A percentile compares a stretch with the other conserved stretches of the same genome.
Evolutionary conservation across 2,329 filamentous ascomycete genomes (phyloP).

Genomic region (Sclerotinia trifoliorum): DNA sequence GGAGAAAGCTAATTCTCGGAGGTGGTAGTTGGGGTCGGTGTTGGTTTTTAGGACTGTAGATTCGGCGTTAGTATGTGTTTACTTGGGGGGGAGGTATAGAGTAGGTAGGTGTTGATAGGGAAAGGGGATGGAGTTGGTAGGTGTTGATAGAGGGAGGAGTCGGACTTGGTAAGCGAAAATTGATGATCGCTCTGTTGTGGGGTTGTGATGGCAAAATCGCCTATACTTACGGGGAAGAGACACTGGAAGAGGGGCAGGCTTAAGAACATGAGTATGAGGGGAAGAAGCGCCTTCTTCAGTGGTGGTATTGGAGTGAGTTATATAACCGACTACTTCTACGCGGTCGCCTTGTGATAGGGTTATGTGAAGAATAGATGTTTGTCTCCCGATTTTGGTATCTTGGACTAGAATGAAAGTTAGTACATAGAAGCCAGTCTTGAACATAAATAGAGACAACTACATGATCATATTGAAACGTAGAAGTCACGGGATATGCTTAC

Average conservation of each 20-base stretch:
- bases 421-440: neutral
- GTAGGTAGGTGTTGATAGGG: conserved; percentile 41
- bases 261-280: conserved; percentile 52
- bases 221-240: conserved; percentile 40
- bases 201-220: neutral
- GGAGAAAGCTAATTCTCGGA: conserved; percentile 30
- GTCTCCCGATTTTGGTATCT: conserved; percentile 63
- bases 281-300: conserved; percentile 58
- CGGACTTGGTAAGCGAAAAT: conserved; percentile 33
- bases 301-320: conserved; percentile 62
- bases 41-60: conserved; percentile 44
- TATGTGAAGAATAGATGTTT: conserved; percentile 63
- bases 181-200: neutral
- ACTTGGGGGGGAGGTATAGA: neutral
- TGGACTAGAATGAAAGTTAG: conserved; percentile 43
- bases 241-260: conserved; percentile 41
- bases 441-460: neutral
- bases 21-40: conserved; percentile 49
- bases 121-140: conserved; percentile 49
- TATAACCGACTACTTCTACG: conserved; percentile 62
- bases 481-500: neutral
- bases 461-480: neutral
- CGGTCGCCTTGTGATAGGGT: conserved; percentile 55
- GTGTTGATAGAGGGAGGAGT: conserved; percentile 41
- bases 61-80: conserved; percentile 41